Percentiles rank a stretch among this genome's conserved stretches.
Evolutionary conservation across 106 monocot species (phyloP).

Genomic region (Dendrobium nobile): DNA sequence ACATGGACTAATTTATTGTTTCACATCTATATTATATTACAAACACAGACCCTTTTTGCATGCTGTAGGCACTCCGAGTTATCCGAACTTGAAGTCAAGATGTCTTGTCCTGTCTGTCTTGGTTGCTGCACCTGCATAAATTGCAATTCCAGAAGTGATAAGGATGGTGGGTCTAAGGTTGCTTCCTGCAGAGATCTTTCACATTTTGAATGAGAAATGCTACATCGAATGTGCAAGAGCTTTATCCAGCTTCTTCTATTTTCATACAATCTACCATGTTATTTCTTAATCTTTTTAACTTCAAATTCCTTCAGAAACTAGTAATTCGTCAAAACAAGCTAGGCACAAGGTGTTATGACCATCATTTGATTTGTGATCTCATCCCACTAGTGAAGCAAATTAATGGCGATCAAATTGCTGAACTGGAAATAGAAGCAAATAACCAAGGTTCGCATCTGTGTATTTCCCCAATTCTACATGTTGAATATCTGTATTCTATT

Average conservation of each 20-base stretch:
- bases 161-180: not conserved
- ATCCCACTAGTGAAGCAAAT: conserved; percentile 31
- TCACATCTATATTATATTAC: not conserved
- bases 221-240: not conserved
- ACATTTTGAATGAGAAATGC: conserved; percentile 1
- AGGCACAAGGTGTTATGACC: conserved; percentile 15
- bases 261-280: not conserved
- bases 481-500: conserved; percentile 1
- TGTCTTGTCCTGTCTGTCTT: not conserved
- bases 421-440: conserved; percentile 50
- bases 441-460: conserved; percentile 41
- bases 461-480: not conserved
- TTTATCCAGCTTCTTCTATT: not conserved
- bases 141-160: conserved; percentile 1
- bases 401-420: conserved; percentile 27
- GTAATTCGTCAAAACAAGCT: conserved; percentile 20
- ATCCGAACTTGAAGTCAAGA: conserved; percentile 1
- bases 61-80: conserved; percentile 1
- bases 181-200: not conserved
- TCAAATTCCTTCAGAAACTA: conserved; percentile 18
- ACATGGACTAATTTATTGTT: not conserved
- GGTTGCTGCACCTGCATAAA: conserved; percentile 8
- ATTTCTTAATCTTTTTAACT: not conserved
- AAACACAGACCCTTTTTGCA: not conserved
- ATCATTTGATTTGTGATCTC: conserved; percentile 34